Evolutionary conservation across 768 basidiomycete species (phyloP).

Genomic region (Mycena galericulata): DNA sequence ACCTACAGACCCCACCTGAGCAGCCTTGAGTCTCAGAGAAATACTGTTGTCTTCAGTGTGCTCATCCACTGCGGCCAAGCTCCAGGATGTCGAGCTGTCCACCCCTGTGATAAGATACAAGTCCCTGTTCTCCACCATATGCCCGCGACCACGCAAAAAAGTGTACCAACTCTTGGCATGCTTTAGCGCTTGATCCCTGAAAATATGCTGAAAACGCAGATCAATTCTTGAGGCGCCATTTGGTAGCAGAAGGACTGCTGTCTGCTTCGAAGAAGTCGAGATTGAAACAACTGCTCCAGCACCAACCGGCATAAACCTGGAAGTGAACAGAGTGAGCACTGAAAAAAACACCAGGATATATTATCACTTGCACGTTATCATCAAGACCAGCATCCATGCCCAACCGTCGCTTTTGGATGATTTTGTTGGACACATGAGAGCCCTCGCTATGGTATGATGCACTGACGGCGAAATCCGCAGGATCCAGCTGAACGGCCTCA

Average conservation of each 20-base stretch:
- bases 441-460: neutral
- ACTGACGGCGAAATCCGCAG: neutral
- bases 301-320: constrained; percentile 2
- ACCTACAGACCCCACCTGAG: constrained; percentile 5
- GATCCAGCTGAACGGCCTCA: neutral
- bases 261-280: constrained; percentile 14
- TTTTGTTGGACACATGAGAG: neutral
- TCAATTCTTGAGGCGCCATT: constrained; percentile 24
- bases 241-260: constrained; percentile 26
- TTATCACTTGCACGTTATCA: constrained; percentile 1
- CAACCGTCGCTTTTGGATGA: neutral
- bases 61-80: constrained; percentile 8
- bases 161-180: constrained; percentile 24
- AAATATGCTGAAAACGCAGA: neutral
- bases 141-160: constrained; percentile 8
- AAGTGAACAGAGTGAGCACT: neutral
- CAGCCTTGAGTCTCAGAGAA: constrained; percentile 23
- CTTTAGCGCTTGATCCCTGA: constrained; percentile 16
- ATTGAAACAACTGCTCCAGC: constrained; percentile 13
- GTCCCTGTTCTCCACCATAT: constrained; percentile 11
- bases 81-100: constrained; percentile 18
- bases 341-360: neutral
- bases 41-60: neutral
- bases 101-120: constrained; percentile 22
- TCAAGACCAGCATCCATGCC: neutral